phyloP scores from a whole-genome alignment of 306 rosid genomes.

The Luffa aegyptiaca region DNA sequence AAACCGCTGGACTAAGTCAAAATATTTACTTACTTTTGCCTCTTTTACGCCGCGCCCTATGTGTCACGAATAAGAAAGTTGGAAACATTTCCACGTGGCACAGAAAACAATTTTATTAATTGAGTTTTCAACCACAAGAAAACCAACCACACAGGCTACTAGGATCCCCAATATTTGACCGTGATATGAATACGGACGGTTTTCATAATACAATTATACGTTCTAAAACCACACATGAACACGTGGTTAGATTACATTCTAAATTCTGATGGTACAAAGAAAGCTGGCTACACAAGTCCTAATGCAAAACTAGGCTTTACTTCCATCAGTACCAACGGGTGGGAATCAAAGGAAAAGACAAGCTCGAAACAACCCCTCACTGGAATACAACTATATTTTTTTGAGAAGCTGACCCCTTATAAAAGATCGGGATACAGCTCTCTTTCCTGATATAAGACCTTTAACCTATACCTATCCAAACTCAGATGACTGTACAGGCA shows the following conservation, averaged over 20 bases:
- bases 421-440: constrained; percentile 45
- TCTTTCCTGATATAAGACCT: constrained; percentile 22
- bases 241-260: background rate
- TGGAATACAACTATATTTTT: background rate
- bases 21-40: too few species aligned
- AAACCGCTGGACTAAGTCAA: too few species aligned
- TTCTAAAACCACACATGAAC: background rate
- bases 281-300: background rate
- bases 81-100: too few species aligned
- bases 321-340: background rate
- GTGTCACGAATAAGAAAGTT: too few species aligned
- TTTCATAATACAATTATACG: background rate
- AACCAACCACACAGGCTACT: background rate
- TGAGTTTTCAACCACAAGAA: background rate
- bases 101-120: too few species aligned
- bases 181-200: background rate
- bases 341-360: background rate
- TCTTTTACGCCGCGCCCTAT: too few species aligned
- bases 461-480: constrained; percentile 32
- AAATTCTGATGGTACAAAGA: background rate
- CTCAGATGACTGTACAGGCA: constrained; percentile 43
- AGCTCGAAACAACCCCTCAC: background rate
- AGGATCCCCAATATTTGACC: background rate
- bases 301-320: background rate
- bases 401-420: constrained; percentile 33